phyloP scores from a whole-genome alignment of 2,329 filamentous ascomycete genomes.

The Sporothrix euskadiensis region DNA sequence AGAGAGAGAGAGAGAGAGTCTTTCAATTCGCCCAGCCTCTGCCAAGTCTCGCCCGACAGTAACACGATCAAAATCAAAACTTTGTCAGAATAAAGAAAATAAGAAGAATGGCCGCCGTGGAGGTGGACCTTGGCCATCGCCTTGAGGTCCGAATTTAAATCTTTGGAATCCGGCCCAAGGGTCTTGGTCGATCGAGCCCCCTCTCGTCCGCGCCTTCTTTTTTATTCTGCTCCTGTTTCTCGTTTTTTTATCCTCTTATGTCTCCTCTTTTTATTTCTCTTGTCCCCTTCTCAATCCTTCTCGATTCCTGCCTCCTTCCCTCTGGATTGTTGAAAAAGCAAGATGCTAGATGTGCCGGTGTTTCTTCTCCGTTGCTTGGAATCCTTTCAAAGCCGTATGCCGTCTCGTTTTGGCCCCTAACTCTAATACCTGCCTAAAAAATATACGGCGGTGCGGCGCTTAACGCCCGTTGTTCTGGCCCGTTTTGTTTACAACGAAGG shows the following conservation, averaged over 20 bases:
- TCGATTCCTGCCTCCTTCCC: not conserved
- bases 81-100: not conserved
- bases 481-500: not conserved
- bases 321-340: not conserved
- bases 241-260: not conserved
- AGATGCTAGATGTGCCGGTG: not conserved
- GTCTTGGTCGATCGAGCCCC: not conserved
- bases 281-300: not conserved
- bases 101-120: too few species aligned
- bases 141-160: not conserved
- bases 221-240: not conserved
- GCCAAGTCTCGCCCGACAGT: constrained; percentile 8
- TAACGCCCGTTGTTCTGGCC: not conserved
- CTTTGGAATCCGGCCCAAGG: not conserved
- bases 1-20: too few species aligned
- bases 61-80: not conserved
- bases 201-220: not conserved
- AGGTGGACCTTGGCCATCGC: not conserved
- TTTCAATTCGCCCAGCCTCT: not conserved
- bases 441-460: not conserved
- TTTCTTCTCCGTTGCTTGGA: not conserved
- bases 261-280: not conserved
- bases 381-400: not conserved
- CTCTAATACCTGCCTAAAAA: not conserved
- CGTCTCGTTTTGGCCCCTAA: not conserved